Evolutionary conservation across 192 early-diverging fungal genomes (phyloP).

Genomic region (Backusella sp.): DNA sequence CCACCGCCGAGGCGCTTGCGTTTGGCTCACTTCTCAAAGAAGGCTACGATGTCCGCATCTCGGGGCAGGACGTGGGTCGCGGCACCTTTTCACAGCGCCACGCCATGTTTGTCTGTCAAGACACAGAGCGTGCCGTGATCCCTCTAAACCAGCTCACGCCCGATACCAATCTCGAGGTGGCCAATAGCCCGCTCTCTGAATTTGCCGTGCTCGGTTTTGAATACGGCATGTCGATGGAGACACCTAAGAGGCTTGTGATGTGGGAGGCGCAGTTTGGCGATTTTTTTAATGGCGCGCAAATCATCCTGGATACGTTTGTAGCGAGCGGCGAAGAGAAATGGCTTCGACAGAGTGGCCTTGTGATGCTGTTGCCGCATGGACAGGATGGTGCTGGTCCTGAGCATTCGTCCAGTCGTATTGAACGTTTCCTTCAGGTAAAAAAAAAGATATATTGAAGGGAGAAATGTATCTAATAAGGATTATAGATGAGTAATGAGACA

Average conservation of each 20-base stretch:
- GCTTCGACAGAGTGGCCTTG: constrained; percentile 88
- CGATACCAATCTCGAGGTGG: constrained; percentile 55
- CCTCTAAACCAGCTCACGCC: constrained; percentile 72
- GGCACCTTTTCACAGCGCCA: constrained; percentile 98
- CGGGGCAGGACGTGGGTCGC: constrained; percentile 96
- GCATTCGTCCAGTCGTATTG: constrained; percentile 88
- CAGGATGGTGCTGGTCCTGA: constrained; percentile 96
- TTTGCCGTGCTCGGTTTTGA: constrained; percentile 96
- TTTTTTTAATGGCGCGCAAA: constrained; percentile 95
- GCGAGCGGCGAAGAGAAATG: constrained; percentile 90
- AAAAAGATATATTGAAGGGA: not conserved
- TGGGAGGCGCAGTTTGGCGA: constrained; percentile 99
- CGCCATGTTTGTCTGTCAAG: constrained; percentile 93
- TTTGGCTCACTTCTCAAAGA: constrained; percentile 86
- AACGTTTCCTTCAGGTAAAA: constrained; percentile 87
- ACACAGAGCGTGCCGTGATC: constrained; percentile 81
- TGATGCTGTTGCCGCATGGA: constrained; percentile 93
- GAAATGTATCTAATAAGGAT: not conserved
- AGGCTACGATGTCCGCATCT: constrained; percentile 88
- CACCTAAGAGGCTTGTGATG: constrained; percentile 81
- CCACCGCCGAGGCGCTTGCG: constrained; percentile 89
- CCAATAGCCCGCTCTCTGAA: constrained; percentile 90
- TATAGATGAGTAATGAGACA: constrained; percentile 73
- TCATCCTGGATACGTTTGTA: constrained; percentile 92
- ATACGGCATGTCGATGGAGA: constrained; percentile 90